These are phyloP conservation scores for Apiotrichum sp. DNA, from an alignment of 1,284 basidiomycete genomes.

Conservation along the genomic window DNA sequence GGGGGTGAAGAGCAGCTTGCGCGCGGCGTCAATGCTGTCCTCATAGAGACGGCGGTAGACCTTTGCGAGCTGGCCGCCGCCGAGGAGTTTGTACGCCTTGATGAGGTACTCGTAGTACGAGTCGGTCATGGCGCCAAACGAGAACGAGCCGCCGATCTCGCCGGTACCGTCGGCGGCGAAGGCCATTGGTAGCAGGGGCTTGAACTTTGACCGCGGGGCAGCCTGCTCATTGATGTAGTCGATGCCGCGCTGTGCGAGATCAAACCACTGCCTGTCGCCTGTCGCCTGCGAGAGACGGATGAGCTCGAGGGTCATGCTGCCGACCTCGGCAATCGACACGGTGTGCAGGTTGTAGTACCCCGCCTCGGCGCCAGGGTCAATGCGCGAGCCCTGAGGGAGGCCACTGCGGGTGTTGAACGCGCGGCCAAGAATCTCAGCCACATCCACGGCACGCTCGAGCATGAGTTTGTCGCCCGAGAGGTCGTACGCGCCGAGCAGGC, in stretches of 20 bases:
- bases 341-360: constrained; percentile 17
- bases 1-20: constrained; percentile 44
- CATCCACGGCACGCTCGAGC: constrained; percentile 51
- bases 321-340: constrained; percentile 47
- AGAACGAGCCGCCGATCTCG: constrained; percentile 28
- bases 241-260: constrained; percentile 51
- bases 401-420: constrained; percentile 51
- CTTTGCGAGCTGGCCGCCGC: constrained; percentile 28
- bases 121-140: constrained; percentile 50
- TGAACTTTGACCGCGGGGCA: constrained; percentile 23
- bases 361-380: constrained; percentile 40
- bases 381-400: constrained; percentile 44
- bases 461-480: constrained; percentile 58
- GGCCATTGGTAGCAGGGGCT: constrained; percentile 40
- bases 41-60: constrained; percentile 52
- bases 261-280: constrained; percentile 52
- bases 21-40: constrained; percentile 48
- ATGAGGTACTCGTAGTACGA: constrained; percentile 55
- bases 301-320: constrained; percentile 53
- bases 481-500: constrained; percentile 74
- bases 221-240: constrained; percentile 50
- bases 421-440: constrained; percentile 50
- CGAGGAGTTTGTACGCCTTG: constrained; percentile 52
- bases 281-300: constrained; percentile 52
- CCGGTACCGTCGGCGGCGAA: constrained; percentile 40